Evolutionary conservation across 768 basidiomycete species (phyloP).

Genomic region (Amylocystis lapponica): DNA sequence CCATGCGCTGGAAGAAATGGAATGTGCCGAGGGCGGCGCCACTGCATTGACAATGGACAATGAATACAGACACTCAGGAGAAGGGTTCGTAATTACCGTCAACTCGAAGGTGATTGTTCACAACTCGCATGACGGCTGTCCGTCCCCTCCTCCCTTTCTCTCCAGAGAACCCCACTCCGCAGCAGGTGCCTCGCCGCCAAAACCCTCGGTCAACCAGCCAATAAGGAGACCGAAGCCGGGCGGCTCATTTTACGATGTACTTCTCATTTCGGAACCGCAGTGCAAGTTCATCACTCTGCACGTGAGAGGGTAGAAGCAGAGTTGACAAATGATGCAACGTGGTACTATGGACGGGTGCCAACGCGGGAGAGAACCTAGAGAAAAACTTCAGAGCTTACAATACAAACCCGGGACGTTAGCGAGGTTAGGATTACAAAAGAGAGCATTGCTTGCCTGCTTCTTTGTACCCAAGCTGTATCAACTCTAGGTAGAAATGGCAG

Average conservation of each 20-base stretch:
- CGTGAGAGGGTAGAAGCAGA: slow-evolving; percentile 76
- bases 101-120: slow-evolving; percentile 89
- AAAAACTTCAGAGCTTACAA: slow-evolving; percentile 68
- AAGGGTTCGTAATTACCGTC: slow-evolving; percentile 52
- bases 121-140: slow-evolving; percentile 86
- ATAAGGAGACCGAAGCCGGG: slow-evolving; percentile 89
- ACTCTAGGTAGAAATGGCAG: slow-evolving; percentile 93
- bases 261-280: slow-evolving; percentile 87
- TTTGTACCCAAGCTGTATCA: slow-evolving; percentile 85
- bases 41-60: slow-evolving; percentile 39
- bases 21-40: slow-evolving; percentile 61
- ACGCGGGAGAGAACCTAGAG: slow-evolving; percentile 58
- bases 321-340: slow-evolving; percentile 76
- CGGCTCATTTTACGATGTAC: slow-evolving; percentile 86
- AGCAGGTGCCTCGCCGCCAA: slow-evolving; percentile 77
- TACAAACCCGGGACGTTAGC: neutral
- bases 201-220: slow-evolving; percentile 94
- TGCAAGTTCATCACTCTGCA: slow-evolving; percentile 76
- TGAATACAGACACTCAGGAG: neutral
- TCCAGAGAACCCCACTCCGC: slow-evolving; percentile 73
- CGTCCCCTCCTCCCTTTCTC: slow-evolving; percentile 81
- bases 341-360: slow-evolving; percentile 58
- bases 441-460: slow-evolving; percentile 68
- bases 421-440: neutral
- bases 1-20: slow-evolving; percentile 62